Base-by-base conservation (phyloP, 208 protist genomes). In the Kentomonas sorsogonicus region DNA sequence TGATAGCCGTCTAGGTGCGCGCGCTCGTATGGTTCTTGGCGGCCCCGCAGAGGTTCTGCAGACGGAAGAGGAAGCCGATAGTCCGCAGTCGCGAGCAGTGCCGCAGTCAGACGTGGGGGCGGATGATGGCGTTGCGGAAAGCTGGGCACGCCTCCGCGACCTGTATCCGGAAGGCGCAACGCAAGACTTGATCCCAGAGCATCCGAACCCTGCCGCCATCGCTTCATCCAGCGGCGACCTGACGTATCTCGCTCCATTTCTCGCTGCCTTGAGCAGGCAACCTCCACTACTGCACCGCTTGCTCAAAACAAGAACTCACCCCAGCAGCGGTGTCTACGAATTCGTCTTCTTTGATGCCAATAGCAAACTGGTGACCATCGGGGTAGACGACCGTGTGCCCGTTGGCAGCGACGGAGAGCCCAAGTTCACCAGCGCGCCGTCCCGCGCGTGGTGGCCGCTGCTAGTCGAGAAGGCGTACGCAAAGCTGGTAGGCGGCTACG, bases 381-480 rank as follows among this genome's bases (percentile, higher is more conserved):
- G 83, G 29, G 74, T 93, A 59, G 86, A 93, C 61, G 86, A 93
- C 59, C 80, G 82, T 46, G 61, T 93, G 25, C 86, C 86, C 22
- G 82, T 75, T 61, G 61, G 50, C 20, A 51, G 46, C 26, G 48
- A 66, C 36, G 40, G 50, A 23, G 58, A 74, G 56, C 79, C 86
- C 13, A 79, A 82, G 65, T 93, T 86, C 54, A 65, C 69, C 44
- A 78, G 63, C 23, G 59, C 79, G 3, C 75, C 84, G 16, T 57
- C 51, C 10, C 77, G 60, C 23, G 45, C 64, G 53, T 88, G 78
- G 77, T 95, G 73, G 26, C 86, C 89, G 38, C 59, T 92, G 45
- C 65, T 95, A 34, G 66, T 95, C 36, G 86, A 95, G 70, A 95
- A 95, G 69, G 89, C 89, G n/a, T 95, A 95, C 58, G 89, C 89